Base-by-base conservation (phyloP, 805 yeast species). In the Saccharomycopsis sp. region DNA sequence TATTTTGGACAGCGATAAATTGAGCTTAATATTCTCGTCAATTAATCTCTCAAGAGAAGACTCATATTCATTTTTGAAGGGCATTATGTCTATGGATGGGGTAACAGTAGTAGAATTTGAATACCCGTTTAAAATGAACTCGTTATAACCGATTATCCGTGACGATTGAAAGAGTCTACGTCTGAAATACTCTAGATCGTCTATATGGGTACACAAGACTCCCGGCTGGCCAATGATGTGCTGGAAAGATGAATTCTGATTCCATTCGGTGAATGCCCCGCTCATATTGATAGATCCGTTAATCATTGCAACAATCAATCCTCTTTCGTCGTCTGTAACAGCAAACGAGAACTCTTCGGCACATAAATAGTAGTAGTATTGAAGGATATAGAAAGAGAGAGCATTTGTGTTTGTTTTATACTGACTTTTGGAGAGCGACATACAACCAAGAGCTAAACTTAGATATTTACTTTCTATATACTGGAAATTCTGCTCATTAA, bases 381-480 rank as follows among this genome's bases (percentile, higher is more conserved):
- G 19, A 29, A 51, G 53, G 3, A 49, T 23, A 51, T 29, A 42
- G 3, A 54, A 42, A 29, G 42, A 17, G 20, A 58, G 20, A 14
- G 58, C 15, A 19, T 19, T 20, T 3, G 56, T 19, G 29, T 55
- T 58, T 3, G 41, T 29, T 34, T 58, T 58, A 5, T 47, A 47
- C 19, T 55, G 42, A 7, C 51, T 8, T 19, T 58, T 58, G 14
- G 54, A 17, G 42, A 41, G 56, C 7, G 25, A 9, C 34, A 58
- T 24, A 25, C 58, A 51, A 17, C 17, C 3, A 17, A 42, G 47
- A 15, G 61, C 61, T 23, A 58, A 52, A 3, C 53, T 24, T 7
- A 58, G 52, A 38, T 52, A 58, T 3, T 52, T 41, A 19, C 34
- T 55, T 3, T 55, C 58, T 22, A 58, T 53, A 29, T 52, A 52